phyloP scores from a whole-genome alignment of 305 asterid species.

The Euphrasia arctica region DNA sequence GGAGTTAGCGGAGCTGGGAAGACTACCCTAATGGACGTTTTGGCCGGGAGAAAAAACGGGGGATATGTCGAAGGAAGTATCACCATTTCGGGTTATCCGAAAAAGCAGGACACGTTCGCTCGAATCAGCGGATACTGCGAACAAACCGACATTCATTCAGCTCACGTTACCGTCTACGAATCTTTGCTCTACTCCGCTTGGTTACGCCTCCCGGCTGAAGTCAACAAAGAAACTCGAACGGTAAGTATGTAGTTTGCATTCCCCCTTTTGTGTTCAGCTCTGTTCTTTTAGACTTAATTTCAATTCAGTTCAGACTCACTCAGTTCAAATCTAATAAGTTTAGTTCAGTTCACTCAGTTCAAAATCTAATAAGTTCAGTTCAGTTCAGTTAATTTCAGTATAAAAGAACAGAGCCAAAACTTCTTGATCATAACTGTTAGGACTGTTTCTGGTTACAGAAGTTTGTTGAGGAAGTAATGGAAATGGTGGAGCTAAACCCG shows the following conservation, averaged over 20 bases:
- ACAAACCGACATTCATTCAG: slow-evolving; percentile 43
- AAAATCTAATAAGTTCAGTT: too few relatives aligned
- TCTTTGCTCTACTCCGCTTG: slow-evolving; percentile 45
- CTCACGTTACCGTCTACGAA: slow-evolving; percentile 42
- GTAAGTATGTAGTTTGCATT: slow-evolving; percentile 19
- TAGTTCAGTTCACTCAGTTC: too few relatives aligned
- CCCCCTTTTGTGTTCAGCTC: not conserved
- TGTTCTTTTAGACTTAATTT: too few relatives aligned
- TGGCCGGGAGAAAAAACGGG: slow-evolving; percentile 44
- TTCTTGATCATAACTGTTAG: not conserved
- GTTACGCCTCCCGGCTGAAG: slow-evolving; percentile 43
- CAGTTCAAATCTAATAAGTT: too few relatives aligned
- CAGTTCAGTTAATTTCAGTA: too few relatives aligned
- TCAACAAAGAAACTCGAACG: slow-evolving; percentile 28
- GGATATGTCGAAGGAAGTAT: slow-evolving; percentile 38
- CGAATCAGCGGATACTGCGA: slow-evolving; percentile 47
- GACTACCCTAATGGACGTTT: slow-evolving; percentile 47
- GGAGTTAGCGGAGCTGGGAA: slow-evolving; percentile 50
- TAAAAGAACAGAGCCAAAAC: too few relatives aligned
- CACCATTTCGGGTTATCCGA: slow-evolving; percentile 39
- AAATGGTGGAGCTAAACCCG: slow-evolving; percentile 42
- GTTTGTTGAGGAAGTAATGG: slow-evolving; percentile 53
- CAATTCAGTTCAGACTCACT: too few relatives aligned
- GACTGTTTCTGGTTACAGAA: slow-evolving; percentile 22
- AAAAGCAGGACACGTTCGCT: slow-evolving; percentile 38